A percentile compares a stretch with the other conserved stretches of the same genome.
These are phyloP conservation scores for Arabidopsis lyrata DNA, from an alignment of 441 rosid genomes.

Conservation along the genomic window DNA sequence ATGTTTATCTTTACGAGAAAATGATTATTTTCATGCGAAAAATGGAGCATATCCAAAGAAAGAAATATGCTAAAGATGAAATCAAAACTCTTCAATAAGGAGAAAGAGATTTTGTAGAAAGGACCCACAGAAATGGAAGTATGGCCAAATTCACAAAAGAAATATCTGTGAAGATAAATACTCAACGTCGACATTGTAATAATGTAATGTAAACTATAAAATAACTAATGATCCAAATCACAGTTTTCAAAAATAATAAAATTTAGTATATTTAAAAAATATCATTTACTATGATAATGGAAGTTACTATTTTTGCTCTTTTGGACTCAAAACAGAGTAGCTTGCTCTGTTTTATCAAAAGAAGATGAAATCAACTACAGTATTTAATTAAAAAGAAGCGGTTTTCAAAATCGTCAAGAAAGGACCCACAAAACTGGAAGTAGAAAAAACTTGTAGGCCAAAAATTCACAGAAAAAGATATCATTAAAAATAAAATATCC, in stretches of 20 bases:
- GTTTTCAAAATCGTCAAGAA: too few species aligned
- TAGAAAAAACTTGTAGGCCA: too few species aligned
- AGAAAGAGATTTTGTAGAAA: not conserved
- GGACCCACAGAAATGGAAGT: conserved; percentile 1
- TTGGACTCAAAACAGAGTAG: conserved; percentile 6
- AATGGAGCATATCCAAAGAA: not conserved
- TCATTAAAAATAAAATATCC: too few species aligned
- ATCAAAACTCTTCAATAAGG: not conserved
- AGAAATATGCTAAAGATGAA: not conserved
- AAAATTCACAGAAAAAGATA: too few species aligned
- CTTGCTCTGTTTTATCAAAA: conserved; percentile 2
- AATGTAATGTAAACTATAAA: not conserved
- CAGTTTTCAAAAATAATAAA: not conserved
- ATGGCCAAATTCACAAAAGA: not conserved
- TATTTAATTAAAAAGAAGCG: too few species aligned
- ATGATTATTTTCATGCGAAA: not conserved
- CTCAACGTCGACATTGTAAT: not conserved
- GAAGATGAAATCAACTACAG: too few species aligned
- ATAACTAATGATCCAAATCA: not conserved
- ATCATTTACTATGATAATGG: not conserved
- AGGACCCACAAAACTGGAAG: too few species aligned
- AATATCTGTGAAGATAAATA: not conserved
- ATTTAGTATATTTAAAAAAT: not conserved
- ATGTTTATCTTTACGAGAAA: not conserved
- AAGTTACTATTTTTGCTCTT: not conserved